phyloP scores from a whole-genome alignment of 148 eudicot genomes.

The Amaranthus palmeri region DNA sequence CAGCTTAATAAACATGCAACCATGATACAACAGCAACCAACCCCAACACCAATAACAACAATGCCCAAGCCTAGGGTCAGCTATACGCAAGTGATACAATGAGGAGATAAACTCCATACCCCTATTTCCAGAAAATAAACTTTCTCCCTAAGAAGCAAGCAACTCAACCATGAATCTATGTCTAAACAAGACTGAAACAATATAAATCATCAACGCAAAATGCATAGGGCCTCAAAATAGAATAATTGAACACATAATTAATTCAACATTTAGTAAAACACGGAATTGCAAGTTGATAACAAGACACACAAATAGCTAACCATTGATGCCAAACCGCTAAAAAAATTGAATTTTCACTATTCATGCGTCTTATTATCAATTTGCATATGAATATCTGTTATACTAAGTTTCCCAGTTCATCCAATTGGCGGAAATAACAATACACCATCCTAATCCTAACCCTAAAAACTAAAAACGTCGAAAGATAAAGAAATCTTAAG shows the following conservation, averaged over 20 bases:
- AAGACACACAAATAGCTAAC: no score
- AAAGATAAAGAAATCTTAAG: neutral
- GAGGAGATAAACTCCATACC: no score
- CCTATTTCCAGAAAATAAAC: neutral
- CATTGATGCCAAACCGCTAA: no score
- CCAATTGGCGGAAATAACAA: neutral
- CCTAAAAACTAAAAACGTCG: neutral
- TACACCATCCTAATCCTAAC: conserved; percentile 5
- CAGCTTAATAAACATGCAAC: neutral
- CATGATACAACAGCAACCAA: neutral
- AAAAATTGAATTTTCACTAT: no score
- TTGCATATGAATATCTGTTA: no score
- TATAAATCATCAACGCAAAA: neutral
- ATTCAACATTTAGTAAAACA: no score
- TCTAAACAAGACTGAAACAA: neutral
- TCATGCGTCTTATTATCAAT: no score
- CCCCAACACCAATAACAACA: neutral
- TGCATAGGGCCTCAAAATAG: no score
- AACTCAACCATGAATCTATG: neutral
- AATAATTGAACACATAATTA: no score
- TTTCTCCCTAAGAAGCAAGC: neutral
- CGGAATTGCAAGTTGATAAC: no score
- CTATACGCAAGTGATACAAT: no score
- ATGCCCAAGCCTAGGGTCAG: no score
- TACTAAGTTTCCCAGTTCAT: neutral